Evolutionary conservation across 257 asterid genomes (phyloP).

Genomic region (Buddleja alternifolia): DNA sequence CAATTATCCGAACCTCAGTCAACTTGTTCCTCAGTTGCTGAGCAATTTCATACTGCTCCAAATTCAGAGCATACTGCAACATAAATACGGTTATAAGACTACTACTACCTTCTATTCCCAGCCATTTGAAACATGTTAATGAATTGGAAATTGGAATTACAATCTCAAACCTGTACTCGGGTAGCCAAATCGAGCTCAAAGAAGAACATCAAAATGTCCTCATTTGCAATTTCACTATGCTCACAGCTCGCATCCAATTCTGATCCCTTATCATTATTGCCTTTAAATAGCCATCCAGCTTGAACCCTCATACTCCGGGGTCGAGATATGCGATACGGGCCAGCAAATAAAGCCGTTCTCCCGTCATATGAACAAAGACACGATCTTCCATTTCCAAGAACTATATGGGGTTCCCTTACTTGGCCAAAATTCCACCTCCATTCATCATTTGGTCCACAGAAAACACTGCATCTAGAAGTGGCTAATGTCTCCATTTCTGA

Average conservation of each 20-base stretch:
- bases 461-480: slow-evolving; percentile 55
- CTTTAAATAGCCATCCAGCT: slow-evolving; percentile 87
- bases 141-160: slow-evolving; percentile 10
- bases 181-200: slow-evolving; percentile 95
- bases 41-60: slow-evolving; percentile 94
- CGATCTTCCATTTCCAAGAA: slow-evolving; percentile 48
- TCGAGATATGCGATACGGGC: slow-evolving; percentile 35
- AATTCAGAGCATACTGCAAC: slow-evolving; percentile 89
- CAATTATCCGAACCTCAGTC: slow-evolving; percentile 63
- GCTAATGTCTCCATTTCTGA: slow-evolving; percentile 54
- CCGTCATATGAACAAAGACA: slow-evolving; percentile 40
- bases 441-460: slow-evolving; percentile 44
- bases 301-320: slow-evolving; percentile 58
- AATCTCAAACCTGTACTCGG: slow-evolving; percentile 79
- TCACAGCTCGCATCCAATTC: slow-evolving; percentile 70
- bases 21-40: slow-evolving; percentile 89
- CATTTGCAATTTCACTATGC: slow-evolving; percentile 88
- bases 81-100: slow-evolving; percentile 25
- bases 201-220: slow-evolving; percentile 91
- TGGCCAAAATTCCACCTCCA: slow-evolving; percentile 48
- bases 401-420: slow-evolving; percentile 37
- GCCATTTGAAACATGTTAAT: slow-evolving; percentile 11
- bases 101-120: neutral
- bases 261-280: slow-evolving; percentile 60
- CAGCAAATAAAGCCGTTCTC: slow-evolving; percentile 39